Evolutionary conservation across 805 yeast genomes (phyloP).

Genomic region (Metschnikowia amazonensis): DNA sequence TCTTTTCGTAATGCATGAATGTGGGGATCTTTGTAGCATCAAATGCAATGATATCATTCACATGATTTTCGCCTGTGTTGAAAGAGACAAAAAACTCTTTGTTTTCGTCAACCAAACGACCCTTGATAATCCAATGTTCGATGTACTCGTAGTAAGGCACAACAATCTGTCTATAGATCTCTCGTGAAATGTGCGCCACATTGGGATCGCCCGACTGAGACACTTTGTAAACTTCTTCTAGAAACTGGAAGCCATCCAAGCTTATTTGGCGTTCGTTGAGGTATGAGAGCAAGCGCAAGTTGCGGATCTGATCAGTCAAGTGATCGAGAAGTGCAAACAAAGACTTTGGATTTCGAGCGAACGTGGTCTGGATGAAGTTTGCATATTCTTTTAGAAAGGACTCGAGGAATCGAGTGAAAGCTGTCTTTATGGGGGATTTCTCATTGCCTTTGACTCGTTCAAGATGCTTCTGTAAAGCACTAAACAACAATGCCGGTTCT

Average conservation of each 20-base stretch:
- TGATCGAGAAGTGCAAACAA: constrained; percentile 36
- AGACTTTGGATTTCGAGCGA: constrained; percentile 26
- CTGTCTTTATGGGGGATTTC: constrained; percentile 55
- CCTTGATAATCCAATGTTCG: constrained; percentile 65
- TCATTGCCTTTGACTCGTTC: constrained; percentile 24
- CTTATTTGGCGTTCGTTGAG: constrained; percentile 33
- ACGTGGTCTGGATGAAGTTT: constrained; percentile 32
- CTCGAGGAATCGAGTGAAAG: constrained; percentile 52
- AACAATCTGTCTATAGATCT: constrained; percentile 44
- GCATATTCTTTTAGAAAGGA: constrained; percentile 34
- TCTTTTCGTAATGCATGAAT: constrained; percentile 34
- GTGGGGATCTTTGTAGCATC: constrained; percentile 39
- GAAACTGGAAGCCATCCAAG: constrained; percentile 46
- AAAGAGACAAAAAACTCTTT: constrained; percentile 61
- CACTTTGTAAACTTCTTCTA: constrained; percentile 49
- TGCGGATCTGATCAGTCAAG: constrained; percentile 50
- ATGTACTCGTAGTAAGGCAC: constrained; percentile 60
- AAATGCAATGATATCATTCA: constrained; percentile 34
- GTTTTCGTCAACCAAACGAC: constrained; percentile 51
- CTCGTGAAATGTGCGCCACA: constrained; percentile 40
- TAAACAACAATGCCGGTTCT: constrained; percentile 72
- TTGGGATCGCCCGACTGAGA: constrained; percentile 62
- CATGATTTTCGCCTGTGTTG: constrained; percentile 25
- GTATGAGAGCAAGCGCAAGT: constrained; percentile 53
- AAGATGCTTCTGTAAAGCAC: constrained; percentile 35